Evolutionary conservation across 352 stramenopile genomes (phyloP), one percentile per base, ranked within the genome.

Genomic region (Plasmopara muralis): DNA sequence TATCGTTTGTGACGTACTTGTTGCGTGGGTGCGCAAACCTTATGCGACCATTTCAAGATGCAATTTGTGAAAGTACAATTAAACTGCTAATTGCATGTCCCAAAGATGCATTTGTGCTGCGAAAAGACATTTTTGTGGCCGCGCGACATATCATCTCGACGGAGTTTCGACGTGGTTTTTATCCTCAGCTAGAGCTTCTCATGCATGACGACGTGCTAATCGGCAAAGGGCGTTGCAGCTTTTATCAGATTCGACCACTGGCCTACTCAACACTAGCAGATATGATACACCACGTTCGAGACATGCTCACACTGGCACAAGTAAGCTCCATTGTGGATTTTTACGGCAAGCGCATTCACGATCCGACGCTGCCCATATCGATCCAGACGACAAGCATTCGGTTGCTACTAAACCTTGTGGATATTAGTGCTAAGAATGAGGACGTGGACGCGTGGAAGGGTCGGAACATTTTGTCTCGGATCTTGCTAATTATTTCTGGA

Each of bases 1-100:
- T 99, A 18, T 98, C 93, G 30, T 99, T 99, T 57, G 70, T 99
- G 33, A 98, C 95, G 16, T 98, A 98, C 54, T 74, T 99, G 41
- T 65, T 99, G 39, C 85, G 93, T 30, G 82, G 85, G 9, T 98
- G 95, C 55, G 77, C 86, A 15, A 83, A 87, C 28, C 72, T 97
- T 25, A 95, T 99, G 78, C 93, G 95, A 34, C 91, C 88, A 10
- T 98, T 98, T 60, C 85, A 98, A 69, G 92, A 98, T 45, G 73
- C 77, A 0, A 95, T 99, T 50, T 95, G 93, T 28, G 83, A 87
- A 45, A 96, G 84, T 70, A 96, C 98, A 1, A 86, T 98, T 9
- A 91, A 96, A 50, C 71, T 99, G 37, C 83, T 99, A 45, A 89
- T 87, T 16, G 89, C 79, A n/a, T 98, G 95, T 53, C 92, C 94